Evolutionary conservation across 805 yeast species (phyloP).

Genomic region (Schwanniomyces yamadae): DNA sequence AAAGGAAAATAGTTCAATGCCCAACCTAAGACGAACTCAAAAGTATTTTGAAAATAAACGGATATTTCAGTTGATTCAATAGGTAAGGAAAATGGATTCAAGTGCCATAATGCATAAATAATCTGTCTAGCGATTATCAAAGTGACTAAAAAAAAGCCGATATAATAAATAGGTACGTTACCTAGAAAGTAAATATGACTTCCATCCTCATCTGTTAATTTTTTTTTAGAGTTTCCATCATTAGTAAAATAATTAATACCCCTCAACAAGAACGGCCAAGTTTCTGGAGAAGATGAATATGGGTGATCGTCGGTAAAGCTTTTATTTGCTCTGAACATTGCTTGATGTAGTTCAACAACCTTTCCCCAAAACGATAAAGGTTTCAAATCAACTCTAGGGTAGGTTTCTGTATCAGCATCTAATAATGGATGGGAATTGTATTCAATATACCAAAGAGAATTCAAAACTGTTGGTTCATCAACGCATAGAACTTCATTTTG

Average conservation of each 20-base stretch:
- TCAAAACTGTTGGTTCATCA: slow-evolving; percentile 63
- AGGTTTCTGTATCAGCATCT: slow-evolving; percentile 16
- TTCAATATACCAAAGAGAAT: slow-evolving; percentile 77
- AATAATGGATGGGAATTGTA: slow-evolving; percentile 55
- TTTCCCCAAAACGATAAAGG: slow-evolving; percentile 47
- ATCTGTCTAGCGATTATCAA: slow-evolving; percentile 20
- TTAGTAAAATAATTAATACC: slow-evolving; percentile 62
- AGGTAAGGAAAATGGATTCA: slow-evolving; percentile 31
- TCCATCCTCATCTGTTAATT: slow-evolving; percentile 20
- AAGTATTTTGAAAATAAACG: slow-evolving; percentile 18
- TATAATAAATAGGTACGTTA: slow-evolving; percentile 57
- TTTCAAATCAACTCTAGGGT: slow-evolving; percentile 19
- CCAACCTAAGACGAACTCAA: slow-evolving; percentile 56
- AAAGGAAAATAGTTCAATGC: slow-evolving; percentile 58
- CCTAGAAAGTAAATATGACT: slow-evolving; percentile 59
- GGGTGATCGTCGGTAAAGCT: slow-evolving; percentile 48
- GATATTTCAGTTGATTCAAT: slow-evolving; percentile 12
- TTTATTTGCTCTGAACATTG: slow-evolving; percentile 52
- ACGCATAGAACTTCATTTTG: slow-evolving; percentile 91
- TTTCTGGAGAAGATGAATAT: slow-evolving; percentile 52
- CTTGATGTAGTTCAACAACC: slow-evolving; percentile 53
- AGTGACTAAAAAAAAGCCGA: slow-evolving; percentile 36
- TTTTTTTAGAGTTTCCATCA: slow-evolving; percentile 27
- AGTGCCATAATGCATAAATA: slow-evolving; percentile 18
- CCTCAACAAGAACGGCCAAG: slow-evolving; percentile 61